Evolutionary conservation across 2,329 filamentous ascomycete genomes (phyloP).

Genomic region (Xylaria sp.): DNA sequence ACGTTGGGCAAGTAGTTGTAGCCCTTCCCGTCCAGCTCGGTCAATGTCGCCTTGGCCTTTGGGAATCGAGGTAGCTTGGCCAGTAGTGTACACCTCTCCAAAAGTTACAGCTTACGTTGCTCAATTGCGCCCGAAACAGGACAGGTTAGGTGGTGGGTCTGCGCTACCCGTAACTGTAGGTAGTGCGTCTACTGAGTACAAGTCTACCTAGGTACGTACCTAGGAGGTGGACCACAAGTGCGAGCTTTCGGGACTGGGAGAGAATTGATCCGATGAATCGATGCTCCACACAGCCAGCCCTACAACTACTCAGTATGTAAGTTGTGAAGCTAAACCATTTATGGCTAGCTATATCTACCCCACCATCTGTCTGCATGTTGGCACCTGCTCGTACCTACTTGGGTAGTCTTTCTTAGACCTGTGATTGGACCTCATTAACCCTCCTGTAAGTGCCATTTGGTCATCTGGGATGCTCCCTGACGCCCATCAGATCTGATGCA

Average conservation of each 20-base stretch:
- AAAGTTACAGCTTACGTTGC: constrained; percentile 43
- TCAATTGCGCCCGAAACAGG: constrained; percentile 28
- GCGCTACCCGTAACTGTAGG: neutral
- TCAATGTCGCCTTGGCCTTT: constrained; percentile 25
- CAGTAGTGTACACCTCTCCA: constrained; percentile 28
- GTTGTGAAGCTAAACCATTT: neutral
- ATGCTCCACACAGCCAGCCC: too few species aligned
- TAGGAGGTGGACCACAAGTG: too few species aligned
- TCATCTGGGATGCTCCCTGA: constrained; percentile 21
- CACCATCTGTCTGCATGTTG: too few species aligned
- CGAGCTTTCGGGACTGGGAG: neutral
- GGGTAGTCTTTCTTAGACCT: neutral
- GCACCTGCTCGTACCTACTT: neutral
- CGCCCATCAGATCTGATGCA: too few species aligned
- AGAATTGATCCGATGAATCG: constrained; percentile 1
- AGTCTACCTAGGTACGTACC: neutral
- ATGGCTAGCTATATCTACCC: neutral
- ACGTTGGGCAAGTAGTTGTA: constrained; percentile 24
- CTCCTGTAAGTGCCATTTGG: neutral
- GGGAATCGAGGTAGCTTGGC: constrained; percentile 29
- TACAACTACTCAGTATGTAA: too few species aligned
- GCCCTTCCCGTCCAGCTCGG: constrained; percentile 23
- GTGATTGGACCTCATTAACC: neutral
- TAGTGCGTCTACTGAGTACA: neutral
- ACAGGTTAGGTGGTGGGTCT: neutral